Conservation (phyloP, 805 yeast genomes). For the Metschnikowia vanudenii region DNA sequence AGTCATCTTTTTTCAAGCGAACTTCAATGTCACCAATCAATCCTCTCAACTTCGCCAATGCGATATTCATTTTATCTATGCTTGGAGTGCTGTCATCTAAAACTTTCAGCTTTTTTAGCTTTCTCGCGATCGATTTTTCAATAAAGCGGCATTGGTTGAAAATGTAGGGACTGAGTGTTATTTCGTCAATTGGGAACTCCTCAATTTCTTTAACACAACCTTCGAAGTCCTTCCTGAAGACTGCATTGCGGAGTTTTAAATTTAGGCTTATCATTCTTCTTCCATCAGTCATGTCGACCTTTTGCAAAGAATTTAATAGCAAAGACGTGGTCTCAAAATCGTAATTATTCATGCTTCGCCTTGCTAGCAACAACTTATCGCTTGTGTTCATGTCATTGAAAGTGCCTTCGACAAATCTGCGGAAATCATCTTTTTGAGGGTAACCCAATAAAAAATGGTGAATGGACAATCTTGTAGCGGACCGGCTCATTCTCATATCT, state of each 20-base stretch:
- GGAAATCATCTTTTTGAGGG: slow-evolving; percentile 19
- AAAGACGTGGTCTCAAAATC: slow-evolving; percentile 24
- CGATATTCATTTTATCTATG: slow-evolving; percentile 6
- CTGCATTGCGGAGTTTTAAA: slow-evolving; percentile 25
- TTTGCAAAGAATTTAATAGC: slow-evolving; percentile 24
- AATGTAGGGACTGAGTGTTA: slow-evolving; percentile 34
- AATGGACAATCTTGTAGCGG: slow-evolving; percentile 19
- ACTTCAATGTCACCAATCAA: slow-evolving; percentile 37
- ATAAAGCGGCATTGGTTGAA: slow-evolving; percentile 32
- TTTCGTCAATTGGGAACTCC: slow-evolving; percentile 32
- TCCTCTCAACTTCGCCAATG: slow-evolving; percentile 24
- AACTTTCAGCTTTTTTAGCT: background rate
- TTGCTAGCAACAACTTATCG: slow-evolving; percentile 28
- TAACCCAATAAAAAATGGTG: slow-evolving; percentile 16
- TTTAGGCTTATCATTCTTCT: slow-evolving; percentile 28
- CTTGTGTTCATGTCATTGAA: slow-evolving; percentile 23
- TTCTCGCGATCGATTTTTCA: slow-evolving; percentile 22
- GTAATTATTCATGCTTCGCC: slow-evolving; percentile 32
- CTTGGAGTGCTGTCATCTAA: background rate
- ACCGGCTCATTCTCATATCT: slow-evolving; percentile 24
- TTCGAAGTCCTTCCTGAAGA: slow-evolving; percentile 21
- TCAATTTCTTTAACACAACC: slow-evolving; percentile 22
- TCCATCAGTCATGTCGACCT: slow-evolving; percentile 26
- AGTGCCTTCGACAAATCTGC: slow-evolving; percentile 16
- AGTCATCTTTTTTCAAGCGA: slow-evolving; percentile 33